phyloP scores from a whole-genome alignment of 495 filamentous ascomycete species.

The Cudoniella acicularis region DNA sequence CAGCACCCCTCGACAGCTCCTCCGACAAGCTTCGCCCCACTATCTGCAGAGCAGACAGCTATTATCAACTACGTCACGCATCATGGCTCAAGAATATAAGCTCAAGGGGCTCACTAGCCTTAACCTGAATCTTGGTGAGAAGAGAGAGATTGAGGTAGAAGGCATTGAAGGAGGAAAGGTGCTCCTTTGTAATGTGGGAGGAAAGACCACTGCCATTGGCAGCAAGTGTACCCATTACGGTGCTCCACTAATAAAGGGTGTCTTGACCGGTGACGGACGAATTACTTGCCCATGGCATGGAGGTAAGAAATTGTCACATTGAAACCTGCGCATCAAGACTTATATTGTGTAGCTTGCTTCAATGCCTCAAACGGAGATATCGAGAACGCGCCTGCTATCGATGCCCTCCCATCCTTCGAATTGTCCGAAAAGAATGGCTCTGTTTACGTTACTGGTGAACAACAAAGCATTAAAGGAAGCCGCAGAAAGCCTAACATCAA shows the following conservation, averaged over 20 bases:
- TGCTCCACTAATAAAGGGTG: slow-evolving; percentile 79
- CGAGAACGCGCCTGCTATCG: slow-evolving; percentile 87
- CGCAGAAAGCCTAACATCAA: slow-evolving; percentile 68
- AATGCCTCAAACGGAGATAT: slow-evolving; percentile 85
- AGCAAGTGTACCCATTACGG: slow-evolving; percentile 94
- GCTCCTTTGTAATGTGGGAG: slow-evolving; percentile 71
- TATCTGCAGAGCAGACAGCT: slow-evolving; percentile 4
- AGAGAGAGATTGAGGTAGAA: slow-evolving; percentile 85
- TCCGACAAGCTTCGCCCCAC: slow-evolving; percentile 13
- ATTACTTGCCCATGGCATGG: slow-evolving; percentile 96
- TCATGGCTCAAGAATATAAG: slow-evolving; percentile 72
- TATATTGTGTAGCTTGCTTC: slow-evolving; percentile 69
- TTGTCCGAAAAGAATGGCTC: slow-evolving; percentile 72
- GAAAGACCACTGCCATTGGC: slow-evolving; percentile 71
- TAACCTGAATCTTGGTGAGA: slow-evolving; percentile 71
- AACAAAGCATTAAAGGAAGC: slow-evolving; percentile 72
- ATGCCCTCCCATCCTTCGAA: slow-evolving; percentile 76
- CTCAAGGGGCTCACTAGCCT: slow-evolving; percentile 74
- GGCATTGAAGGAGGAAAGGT: slow-evolving; percentile 83
- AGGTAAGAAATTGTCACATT: slow-evolving; percentile 46
- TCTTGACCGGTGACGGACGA: slow-evolving; percentile 75
- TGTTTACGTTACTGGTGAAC: slow-evolving; percentile 80
- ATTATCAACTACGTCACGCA: slow-evolving; percentile 26
- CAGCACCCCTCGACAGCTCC: not conserved
- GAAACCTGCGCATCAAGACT: not conserved